phyloP scores from a whole-genome alignment of 2,329 filamentous ascomycete genomes.

The Colletotrichum neosansevieriae region DNA sequence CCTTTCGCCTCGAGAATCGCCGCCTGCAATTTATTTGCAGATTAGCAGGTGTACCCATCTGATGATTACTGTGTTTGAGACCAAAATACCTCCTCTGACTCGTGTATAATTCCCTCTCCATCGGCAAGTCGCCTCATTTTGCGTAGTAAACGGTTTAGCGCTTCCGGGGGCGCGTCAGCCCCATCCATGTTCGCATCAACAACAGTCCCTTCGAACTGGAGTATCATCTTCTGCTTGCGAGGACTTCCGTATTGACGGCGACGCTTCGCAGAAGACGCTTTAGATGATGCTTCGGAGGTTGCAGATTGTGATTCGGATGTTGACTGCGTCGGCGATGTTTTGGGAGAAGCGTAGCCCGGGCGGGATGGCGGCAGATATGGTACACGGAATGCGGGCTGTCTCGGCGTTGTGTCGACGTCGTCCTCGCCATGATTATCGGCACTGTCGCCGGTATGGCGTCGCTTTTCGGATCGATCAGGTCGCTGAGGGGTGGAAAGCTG shows the following conservation, averaged over 20 bases:
- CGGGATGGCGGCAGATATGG: not conserved
- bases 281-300: not conserved
- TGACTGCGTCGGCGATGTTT: not conserved
- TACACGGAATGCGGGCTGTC: not conserved
- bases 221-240: constrained; percentile 4
- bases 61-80: not conserved
- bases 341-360: not conserved
- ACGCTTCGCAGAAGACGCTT: not conserved
- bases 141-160: not conserved
- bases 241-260: not conserved
- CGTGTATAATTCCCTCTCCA: not conserved
- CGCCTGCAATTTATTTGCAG: not conserved
- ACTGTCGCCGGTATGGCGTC: not conserved
- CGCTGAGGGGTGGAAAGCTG: not conserved
- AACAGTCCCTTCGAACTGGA: not conserved
- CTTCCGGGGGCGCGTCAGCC: not conserved
- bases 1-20: not conserved
- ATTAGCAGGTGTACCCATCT: not conserved
- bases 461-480: not conserved
- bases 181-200: not conserved
- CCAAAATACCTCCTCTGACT: constrained; percentile 1
- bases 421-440: not conserved
- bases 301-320: not conserved
- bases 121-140: not conserved
- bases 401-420: not conserved